Evolutionary conservation across 805 yeast species (phyloP).

Genomic region (Candida loeiensis): DNA sequence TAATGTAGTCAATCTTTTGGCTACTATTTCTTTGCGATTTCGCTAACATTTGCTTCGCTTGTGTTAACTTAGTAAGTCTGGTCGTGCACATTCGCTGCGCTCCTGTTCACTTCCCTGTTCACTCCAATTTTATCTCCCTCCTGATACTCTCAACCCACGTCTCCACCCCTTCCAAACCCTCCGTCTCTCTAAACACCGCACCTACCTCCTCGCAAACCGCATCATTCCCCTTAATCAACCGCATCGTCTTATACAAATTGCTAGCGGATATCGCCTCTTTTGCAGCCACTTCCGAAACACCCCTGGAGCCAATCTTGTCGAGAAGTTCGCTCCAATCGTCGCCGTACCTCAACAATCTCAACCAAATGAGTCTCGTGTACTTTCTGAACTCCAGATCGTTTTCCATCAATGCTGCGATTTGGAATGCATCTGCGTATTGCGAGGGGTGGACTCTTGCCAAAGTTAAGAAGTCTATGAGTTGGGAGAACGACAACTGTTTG

Average conservation of each 20-base stretch:
- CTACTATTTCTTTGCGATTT: too few relatives aligned
- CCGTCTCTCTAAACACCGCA: constrained; percentile 1
- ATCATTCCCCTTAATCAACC: constrained; percentile 8
- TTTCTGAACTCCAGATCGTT: constrained; percentile 23
- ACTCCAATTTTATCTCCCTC: not conserved
- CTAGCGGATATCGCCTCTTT: constrained; percentile 40
- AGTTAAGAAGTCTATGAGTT: constrained; percentile 52
- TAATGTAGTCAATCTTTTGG: too few relatives aligned
- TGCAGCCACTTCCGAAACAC: constrained; percentile 35
- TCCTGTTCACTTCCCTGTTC: not conserved
- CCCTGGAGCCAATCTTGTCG: constrained; percentile 28
- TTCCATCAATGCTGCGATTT: constrained; percentile 41
- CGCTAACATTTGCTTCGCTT: too few relatives aligned
- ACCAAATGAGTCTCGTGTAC: constrained; percentile 46
- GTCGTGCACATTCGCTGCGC: too few relatives aligned
- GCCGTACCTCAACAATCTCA: constrained; percentile 46
- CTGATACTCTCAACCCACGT: not conserved
- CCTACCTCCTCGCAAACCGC: not conserved
- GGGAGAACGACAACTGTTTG: constrained; percentile 39
- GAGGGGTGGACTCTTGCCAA: constrained; percentile 30
- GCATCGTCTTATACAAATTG: constrained; percentile 42
- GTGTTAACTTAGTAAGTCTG: too few relatives aligned
- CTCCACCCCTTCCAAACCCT: not conserved
- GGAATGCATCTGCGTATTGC: constrained; percentile 45
- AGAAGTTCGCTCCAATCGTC: constrained; percentile 50